Conservation (phyloP, 2,329 filamentous ascomycete genomes). For the Curvularia hawaiiensis region DNA sequence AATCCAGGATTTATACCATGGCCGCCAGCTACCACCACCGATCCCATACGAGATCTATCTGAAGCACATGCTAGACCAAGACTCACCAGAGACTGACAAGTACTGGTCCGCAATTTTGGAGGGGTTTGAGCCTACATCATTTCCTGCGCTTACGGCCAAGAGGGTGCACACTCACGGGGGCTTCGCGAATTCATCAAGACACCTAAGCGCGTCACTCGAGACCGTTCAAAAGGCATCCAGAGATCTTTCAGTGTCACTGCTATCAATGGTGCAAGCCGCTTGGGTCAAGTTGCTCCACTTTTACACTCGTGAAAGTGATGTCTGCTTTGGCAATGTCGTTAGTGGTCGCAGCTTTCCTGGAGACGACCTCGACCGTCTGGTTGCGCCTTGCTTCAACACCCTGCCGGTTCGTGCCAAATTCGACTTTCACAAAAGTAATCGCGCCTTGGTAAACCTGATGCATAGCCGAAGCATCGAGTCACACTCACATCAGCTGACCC, state of each 20-base stretch:
- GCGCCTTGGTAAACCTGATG: constrained; percentile 63
- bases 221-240: constrained; percentile 31
- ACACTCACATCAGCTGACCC: constrained; percentile 73
- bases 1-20: constrained; percentile 64
- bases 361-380: constrained; percentile 69
- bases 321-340: constrained; percentile 88
- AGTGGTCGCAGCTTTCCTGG: constrained; percentile 74
- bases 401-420: constrained; percentile 71
- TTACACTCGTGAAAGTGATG: constrained; percentile 62
- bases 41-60: constrained; percentile 70
- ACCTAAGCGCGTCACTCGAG: constrained; percentile 29
- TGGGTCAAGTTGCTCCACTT: constrained; percentile 71
- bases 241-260: constrained; percentile 50
- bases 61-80: constrained; percentile 58
- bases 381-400: constrained; percentile 95
- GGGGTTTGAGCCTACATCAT: constrained; percentile 55
- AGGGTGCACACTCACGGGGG: background rate
- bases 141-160: constrained; percentile 43
- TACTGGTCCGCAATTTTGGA: constrained; percentile 71
- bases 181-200: constrained; percentile 32
- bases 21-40: constrained; percentile 53
- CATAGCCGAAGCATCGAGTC: constrained; percentile 67
- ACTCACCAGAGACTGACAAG: constrained; percentile 56
- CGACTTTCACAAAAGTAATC: constrained; percentile 54
- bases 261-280: constrained; percentile 72